These are phyloP conservation scores for Leccinum longicurvipes DNA, from an alignment of 768 basidiomycete genomes.

Conservation along the genomic window DNA sequence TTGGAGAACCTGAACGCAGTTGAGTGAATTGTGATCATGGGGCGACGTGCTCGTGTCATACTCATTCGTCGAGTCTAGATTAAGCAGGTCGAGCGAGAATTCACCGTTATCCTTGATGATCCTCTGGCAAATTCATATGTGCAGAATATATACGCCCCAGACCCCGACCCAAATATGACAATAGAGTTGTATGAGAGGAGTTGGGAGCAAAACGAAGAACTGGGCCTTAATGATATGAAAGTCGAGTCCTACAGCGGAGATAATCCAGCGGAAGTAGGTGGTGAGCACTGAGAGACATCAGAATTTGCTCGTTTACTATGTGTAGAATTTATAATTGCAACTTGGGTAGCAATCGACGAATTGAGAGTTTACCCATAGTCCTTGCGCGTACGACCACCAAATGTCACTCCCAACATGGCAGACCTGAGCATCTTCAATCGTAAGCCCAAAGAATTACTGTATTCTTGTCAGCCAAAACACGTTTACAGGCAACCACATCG, in stretches of 20 bases:
- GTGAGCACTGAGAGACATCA: background rate
- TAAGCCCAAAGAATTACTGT: no score
- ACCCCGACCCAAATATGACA: slow-evolving; percentile 91
- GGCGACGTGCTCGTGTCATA: background rate
- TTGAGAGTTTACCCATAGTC: background rate
- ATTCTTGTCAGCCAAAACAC: background rate
- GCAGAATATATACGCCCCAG: slow-evolving; percentile 96
- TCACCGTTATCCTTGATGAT: slow-evolving; percentile 93
- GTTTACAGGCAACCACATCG: background rate
- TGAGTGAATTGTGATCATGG: slow-evolving; percentile 18
- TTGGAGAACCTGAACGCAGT: slow-evolving; percentile 73
- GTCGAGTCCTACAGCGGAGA: slow-evolving; percentile 47
- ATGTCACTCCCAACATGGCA: background rate
- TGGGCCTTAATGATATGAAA: slow-evolving; percentile 89
- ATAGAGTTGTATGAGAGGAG: slow-evolving; percentile 80
- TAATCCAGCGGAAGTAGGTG: slow-evolving; percentile 1
- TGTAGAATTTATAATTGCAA: background rate
- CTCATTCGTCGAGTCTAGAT: slow-evolving; percentile 42
- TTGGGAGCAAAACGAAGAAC: slow-evolving; percentile 90
- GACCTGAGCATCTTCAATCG: background rate
- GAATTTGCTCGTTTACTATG: background rate
- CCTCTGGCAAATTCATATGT: slow-evolving; percentile 94
- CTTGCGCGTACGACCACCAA: background rate
- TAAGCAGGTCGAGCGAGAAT: slow-evolving; percentile 72
- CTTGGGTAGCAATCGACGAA: background rate